Evolutionary conservation across 2,329 filamentous ascomycete species (phyloP), one percentile per base, ranked within the genome.

Genomic region (Helicocarpus griseus): DNA sequence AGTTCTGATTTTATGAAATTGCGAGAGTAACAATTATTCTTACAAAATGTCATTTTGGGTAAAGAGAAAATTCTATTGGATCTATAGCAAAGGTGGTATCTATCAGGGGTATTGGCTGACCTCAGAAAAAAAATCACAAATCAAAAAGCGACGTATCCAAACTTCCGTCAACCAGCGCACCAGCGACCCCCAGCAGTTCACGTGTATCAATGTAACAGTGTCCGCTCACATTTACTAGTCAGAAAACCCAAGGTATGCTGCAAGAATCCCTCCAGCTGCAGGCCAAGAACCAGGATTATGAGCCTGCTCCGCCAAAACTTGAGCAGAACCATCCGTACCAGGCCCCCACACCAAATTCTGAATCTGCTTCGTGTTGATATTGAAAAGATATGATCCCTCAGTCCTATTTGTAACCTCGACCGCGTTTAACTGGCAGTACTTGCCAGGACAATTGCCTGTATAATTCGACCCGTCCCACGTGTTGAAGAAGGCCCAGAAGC

Each of bases 401-500:
- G 31, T 35, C n/a, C 31, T 14, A 14, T 14, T 14, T 4, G 31
- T 35, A 35, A 91, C 72, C 59, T 80, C 81, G 45, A 90, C 77
- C 71, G 91, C 89, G 69, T 88, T 85, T 53, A 82, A 76, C 69
- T 91, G 87, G 73, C 87, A 93, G 58, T 77, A 80, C 65, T 86
- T 76, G 35, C 69, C 67, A n/a, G 90, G 77, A 61, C 87, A 93
- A 19, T 75, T 74, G 68, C 89, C 84, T 33, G 70, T 73, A 69
- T 90, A 91, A 75, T 89, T 88, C 67, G n/a, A 9, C 6, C 31
- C 31, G n/a, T 35, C 31, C 31, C 31, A 35, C 9, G 31, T 35
- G 31, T 91, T 80, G 63, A 89, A 91, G 78, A 90, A 91, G 57
- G 78, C 83, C 76, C 91, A 91, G 53, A 90, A 70, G 28, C 87